Evolutionary conservation across 257 asterid genomes (phyloP).

Genomic region (Solanum appendiculatum): DNA sequence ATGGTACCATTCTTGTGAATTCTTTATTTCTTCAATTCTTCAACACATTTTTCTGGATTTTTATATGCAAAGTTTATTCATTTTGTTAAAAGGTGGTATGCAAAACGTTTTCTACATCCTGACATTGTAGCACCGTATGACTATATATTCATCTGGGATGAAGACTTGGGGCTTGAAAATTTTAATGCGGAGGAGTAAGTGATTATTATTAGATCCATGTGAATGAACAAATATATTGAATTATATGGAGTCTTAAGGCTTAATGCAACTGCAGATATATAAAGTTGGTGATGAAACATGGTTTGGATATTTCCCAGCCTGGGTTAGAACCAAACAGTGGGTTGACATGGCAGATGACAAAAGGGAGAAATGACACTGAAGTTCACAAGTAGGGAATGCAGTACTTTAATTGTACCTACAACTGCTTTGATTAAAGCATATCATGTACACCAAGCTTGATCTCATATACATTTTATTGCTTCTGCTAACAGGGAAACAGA

Average conservation of each 20-base stretch:
- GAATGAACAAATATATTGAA: not conserved
- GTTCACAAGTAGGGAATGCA: constrained; percentile 64
- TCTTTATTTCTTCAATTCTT: not conserved
- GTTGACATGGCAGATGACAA: constrained; percentile 88
- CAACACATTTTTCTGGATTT: not conserved
- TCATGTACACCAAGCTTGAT: not conserved
- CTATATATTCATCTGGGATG: constrained; percentile 87
- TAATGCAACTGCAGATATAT: constrained; percentile 39
- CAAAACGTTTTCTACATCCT: constrained; percentile 84
- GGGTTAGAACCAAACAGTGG: constrained; percentile 80
- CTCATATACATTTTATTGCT: not conserved
- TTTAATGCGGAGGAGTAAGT: constrained; percentile 79
- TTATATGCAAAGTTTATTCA: not conserved
- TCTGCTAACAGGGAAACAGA: constrained; percentile 49
- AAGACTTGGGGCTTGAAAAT: constrained; percentile 77
- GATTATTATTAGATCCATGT: not conserved
- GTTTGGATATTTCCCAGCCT: constrained; percentile 84
- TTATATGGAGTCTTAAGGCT: not conserved
- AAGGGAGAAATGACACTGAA: constrained; percentile 59
- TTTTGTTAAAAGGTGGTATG: constrained; percentile 72
- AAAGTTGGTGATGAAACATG: constrained; percentile 67
- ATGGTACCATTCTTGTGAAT: constrained; percentile 34
- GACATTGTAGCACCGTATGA: constrained; percentile 81
- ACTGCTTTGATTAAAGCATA: not conserved
- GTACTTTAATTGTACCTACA: not conserved